Percentiles rank a stretch among this genome's conserved stretches.
Evolutionary conservation across 768 basidiomycete species (phyloP).

Genomic region (Boletus pseudopeckii): DNA sequence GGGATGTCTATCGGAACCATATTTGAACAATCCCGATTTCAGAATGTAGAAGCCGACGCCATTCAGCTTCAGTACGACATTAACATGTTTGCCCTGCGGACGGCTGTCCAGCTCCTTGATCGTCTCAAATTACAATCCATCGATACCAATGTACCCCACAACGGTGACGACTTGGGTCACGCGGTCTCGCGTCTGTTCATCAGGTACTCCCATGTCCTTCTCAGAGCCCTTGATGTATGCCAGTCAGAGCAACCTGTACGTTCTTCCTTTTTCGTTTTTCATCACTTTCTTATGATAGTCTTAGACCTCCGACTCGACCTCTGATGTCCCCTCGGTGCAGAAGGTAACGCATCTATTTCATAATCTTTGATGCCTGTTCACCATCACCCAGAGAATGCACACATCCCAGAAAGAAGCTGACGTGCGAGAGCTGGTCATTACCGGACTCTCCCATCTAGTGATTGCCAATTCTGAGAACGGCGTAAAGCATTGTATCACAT

Average conservation of each 20-base stretch:
- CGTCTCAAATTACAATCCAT: constrained; percentile 62
- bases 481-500: constrained; percentile 79
- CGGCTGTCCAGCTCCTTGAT: constrained; percentile 72
- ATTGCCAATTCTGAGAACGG: constrained; percentile 83
- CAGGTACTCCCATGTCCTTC: constrained; percentile 65
- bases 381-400: constrained; percentile 38
- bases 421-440: constrained; percentile 72
- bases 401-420: constrained; percentile 53
- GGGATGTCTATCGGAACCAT: background rate
- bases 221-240: constrained; percentile 55
- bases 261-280: background rate
- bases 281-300: constrained; percentile 4
- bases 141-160: constrained; percentile 46
- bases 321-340: constrained; percentile 46
- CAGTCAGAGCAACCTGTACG: constrained; percentile 47
- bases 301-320: constrained; percentile 47
- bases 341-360: constrained; percentile 34
- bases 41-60: constrained; percentile 39
- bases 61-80: constrained; percentile 55
- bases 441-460: constrained; percentile 77
- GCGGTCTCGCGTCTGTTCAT: constrained; percentile 77
- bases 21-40: constrained; percentile 1
- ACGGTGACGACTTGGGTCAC: constrained; percentile 63
- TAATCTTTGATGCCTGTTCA: background rate
- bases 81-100: constrained; percentile 70